Percentiles rank a stretch among this genome's conserved stretches.
These are phyloP conservation scores for Pneumocystis carinii DNA, from an alignment of 1,139 yeast species.

Conservation along the genomic window DNA sequence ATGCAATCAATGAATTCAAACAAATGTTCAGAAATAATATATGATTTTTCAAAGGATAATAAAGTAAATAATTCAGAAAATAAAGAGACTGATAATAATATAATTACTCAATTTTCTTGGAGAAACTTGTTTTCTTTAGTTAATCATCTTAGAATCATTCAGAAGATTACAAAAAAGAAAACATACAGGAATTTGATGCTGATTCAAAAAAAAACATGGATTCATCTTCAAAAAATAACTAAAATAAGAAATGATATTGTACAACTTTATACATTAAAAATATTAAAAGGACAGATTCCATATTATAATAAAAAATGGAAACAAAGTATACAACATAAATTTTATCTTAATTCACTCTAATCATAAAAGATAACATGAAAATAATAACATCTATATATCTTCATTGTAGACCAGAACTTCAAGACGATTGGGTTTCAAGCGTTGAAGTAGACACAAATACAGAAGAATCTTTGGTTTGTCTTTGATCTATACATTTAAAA, in stretches of 20 bases:
- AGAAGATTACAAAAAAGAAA: constrained; percentile 25
- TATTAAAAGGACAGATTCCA: constrained; percentile 68
- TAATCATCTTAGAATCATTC: constrained; percentile 24
- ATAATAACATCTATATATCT: constrained; percentile 74
- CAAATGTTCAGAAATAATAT: not conserved
- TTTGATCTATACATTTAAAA: not conserved
- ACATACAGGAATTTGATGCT: constrained; percentile 29
- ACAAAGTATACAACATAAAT: constrained; percentile 28
- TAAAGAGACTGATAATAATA: not conserved
- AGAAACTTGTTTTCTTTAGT: constrained; percentile 24
- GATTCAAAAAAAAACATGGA: constrained; percentile 30
- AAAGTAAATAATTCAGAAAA: not conserved
- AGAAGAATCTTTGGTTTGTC: constrained; percentile 38
- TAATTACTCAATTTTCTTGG: constrained; percentile 17
- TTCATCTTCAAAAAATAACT: constrained; percentile 20
- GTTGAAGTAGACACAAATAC: constrained; percentile 62
- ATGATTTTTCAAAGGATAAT: not conserved
- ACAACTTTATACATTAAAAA: constrained; percentile 54
- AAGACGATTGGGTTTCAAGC: constrained; percentile 85
- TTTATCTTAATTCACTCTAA: not conserved
- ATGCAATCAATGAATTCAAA: not conserved
- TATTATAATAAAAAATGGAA: constrained; percentile 94
- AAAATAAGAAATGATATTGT: constrained; percentile 44
- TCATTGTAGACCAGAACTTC: constrained; percentile 52
- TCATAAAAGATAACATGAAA: constrained; percentile 51